phyloP scores from a whole-genome alignment of 2,329 filamentous ascomycete species.

The Chrysoporthe deuterocubensis region DNA sequence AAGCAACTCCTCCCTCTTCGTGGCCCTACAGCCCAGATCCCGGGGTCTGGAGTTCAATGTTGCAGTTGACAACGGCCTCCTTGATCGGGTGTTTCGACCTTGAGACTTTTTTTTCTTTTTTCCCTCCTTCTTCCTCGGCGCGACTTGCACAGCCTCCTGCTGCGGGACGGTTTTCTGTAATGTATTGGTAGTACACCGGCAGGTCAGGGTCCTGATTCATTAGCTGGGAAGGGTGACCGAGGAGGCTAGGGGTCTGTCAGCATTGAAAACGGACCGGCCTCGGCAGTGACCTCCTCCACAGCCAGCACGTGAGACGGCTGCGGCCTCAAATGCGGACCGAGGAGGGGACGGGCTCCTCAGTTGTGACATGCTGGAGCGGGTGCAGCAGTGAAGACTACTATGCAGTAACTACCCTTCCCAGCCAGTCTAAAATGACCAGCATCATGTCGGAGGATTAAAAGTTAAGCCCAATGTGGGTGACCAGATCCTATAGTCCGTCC shows the following conservation, averaged over 20 bases:
- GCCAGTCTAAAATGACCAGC: slow-evolving; percentile 18
- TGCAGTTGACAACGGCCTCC: neutral
- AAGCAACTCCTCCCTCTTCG: slow-evolving; percentile 25
- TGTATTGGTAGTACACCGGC: neutral
- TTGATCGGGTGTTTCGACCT: neutral
- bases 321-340: neutral
- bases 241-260: slow-evolving; percentile 8
- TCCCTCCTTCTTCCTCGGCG: too few species aligned
- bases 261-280: slow-evolving; percentile 4
- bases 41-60: neutral
- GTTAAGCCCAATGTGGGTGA: slow-evolving; percentile 23
- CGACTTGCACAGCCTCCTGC: neutral
- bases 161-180: neutral
- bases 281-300: neutral
- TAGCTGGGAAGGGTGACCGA: neutral
- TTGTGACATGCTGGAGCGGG: neutral
- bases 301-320: slow-evolving; percentile 10
- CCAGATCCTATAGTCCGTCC: slow-evolving; percentile 21
- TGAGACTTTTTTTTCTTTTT: neutral
- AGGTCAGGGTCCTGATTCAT: neutral
- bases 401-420: slow-evolving; percentile 15
- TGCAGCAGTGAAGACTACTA: neutral
- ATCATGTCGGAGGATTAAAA: slow-evolving; percentile 25
- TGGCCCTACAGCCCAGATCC: slow-evolving; percentile 13
- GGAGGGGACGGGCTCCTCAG: neutral